Conservation (phyloP, 768 basidiomycete genomes). For the Trametes maxima region DNA sequence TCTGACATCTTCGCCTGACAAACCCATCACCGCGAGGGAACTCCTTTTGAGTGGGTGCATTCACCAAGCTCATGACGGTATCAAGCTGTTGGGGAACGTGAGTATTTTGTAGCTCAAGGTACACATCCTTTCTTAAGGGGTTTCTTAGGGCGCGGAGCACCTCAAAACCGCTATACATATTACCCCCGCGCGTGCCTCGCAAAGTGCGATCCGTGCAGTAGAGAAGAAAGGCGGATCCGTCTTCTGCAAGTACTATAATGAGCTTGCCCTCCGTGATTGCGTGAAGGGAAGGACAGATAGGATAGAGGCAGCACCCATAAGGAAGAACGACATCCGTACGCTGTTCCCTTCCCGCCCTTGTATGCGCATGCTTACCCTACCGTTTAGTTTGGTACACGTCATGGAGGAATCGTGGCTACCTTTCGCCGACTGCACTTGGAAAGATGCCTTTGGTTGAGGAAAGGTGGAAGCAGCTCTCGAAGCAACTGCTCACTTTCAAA, state of each 20-base stretch:
- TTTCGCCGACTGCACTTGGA: slow-evolving; percentile 60
- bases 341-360: slow-evolving; percentile 1
- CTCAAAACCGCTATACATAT: slow-evolving; percentile 77
- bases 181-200: slow-evolving; percentile 81
- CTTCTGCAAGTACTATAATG: slow-evolving; percentile 90
- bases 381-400: slow-evolving; percentile 75
- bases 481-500: slow-evolving; percentile 60
- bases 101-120: slow-evolving; percentile 25
- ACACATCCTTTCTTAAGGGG: not conserved
- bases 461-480: slow-evolving; percentile 67
- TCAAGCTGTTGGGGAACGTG: slow-evolving; percentile 89
- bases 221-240: slow-evolving; percentile 82
- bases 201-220: slow-evolving; percentile 82
- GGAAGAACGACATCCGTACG: slow-evolving; percentile 46
- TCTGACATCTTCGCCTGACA: slow-evolving; percentile 71
- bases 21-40: slow-evolving; percentile 87
- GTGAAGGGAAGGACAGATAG: slow-evolving; percentile 73
- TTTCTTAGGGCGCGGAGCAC: slow-evolving; percentile 60
- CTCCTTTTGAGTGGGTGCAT: slow-evolving; percentile 85
- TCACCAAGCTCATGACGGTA: slow-evolving; percentile 86
- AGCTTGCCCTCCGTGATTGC: slow-evolving; percentile 78
- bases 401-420: slow-evolving; percentile 73
- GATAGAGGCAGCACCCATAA: slow-evolving; percentile 77
- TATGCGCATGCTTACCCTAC: not conserved
- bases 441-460: slow-evolving; percentile 67